Percentiles rank a stretch among this genome's conserved stretches.
Conservation (phyloP, 768 basidiomycete species). For the Leccinum sublutescens region DNA sequence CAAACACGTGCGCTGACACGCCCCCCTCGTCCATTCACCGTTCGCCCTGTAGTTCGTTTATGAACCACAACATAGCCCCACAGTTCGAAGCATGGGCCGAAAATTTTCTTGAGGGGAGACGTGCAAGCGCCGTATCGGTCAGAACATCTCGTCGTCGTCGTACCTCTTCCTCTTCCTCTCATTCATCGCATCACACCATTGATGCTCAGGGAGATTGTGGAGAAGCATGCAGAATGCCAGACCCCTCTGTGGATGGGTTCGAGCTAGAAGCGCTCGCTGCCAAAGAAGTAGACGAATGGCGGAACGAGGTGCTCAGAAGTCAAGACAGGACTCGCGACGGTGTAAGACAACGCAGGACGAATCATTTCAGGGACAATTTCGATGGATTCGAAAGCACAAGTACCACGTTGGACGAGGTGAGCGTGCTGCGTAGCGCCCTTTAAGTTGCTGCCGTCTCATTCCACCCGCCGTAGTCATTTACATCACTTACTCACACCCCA, state of each 20-base stretch:
- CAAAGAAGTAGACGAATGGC: slow-evolving; percentile 53
- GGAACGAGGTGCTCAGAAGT: slow-evolving; percentile 40
- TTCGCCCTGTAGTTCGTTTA: slow-evolving; percentile 56
- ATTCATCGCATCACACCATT: slow-evolving; percentile 6
- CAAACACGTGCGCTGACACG: slow-evolving; percentile 24
- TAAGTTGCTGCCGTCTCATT: neutral
- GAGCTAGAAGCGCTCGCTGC: slow-evolving; percentile 56
- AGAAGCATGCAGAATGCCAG: slow-evolving; percentile 8
- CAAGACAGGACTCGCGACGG: slow-evolving; percentile 11
- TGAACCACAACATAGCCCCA: slow-evolving; percentile 68
- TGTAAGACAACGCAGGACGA: slow-evolving; percentile 10
- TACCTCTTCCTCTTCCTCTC: slow-evolving; percentile 11
- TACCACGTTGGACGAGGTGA: slow-evolving; percentile 51
- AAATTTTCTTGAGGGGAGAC: slow-evolving; percentile 31
- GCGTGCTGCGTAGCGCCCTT: slow-evolving; percentile 1
- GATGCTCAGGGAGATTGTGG: neutral
- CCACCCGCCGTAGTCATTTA: slow-evolving; percentile 38
- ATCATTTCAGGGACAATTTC: slow-evolving; percentile 4
- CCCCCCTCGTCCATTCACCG: slow-evolving; percentile 2
- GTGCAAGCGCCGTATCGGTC: slow-evolving; percentile 26
- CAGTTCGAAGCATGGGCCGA: slow-evolving; percentile 48
- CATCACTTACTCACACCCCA: slow-evolving; percentile 44
- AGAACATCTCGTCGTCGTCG: slow-evolving; percentile 18
- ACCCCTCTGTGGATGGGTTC: slow-evolving; percentile 27
- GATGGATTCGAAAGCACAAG: slow-evolving; percentile 22